Evolutionary conservation across 495 filamentous ascomycete species (phyloP).

Genomic region (Melanomma pulvis-pyrius): DNA sequence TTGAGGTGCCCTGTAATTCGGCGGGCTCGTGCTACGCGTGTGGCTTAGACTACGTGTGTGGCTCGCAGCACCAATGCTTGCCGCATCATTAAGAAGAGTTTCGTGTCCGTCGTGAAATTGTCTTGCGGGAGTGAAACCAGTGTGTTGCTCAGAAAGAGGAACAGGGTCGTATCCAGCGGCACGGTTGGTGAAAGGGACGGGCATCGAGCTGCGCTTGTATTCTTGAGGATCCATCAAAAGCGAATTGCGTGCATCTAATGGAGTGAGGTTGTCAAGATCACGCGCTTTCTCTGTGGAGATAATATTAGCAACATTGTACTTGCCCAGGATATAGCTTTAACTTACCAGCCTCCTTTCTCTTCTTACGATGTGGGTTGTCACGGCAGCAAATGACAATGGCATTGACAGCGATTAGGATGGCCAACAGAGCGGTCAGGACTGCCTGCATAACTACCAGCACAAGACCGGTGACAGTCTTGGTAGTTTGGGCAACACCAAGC

Average conservation of each 20-base stretch:
- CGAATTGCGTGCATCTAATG: slow-evolving; percentile 87
- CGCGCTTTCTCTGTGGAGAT: slow-evolving; percentile 70
- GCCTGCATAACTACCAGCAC: slow-evolving; percentile 89
- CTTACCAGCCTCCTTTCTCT: slow-evolving; percentile 83
- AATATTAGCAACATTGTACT: slow-evolving; percentile 3
- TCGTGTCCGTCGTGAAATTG: slow-evolving; percentile 20
- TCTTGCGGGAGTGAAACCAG: slow-evolving; percentile 5
- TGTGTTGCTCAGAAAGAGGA: slow-evolving; percentile 34
- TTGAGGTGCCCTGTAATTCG: slow-evolving; percentile 24
- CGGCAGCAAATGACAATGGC: slow-evolving; percentile 78
- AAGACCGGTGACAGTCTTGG: slow-evolving; percentile 91
- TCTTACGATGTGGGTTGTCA: slow-evolving; percentile 85
- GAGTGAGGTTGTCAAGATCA: slow-evolving; percentile 84
- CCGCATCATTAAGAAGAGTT: slow-evolving; percentile 33
- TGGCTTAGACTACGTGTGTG: slow-evolving; percentile 14
- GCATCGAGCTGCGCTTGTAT: slow-evolving; percentile 39
- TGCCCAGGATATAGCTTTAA: slow-evolving; percentile 30
- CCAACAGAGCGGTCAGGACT: slow-evolving; percentile 77
- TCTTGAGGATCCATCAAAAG: slow-evolving; percentile 64
- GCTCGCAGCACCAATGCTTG: slow-evolving; percentile 24
- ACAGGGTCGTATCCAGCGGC: slow-evolving; percentile 44
- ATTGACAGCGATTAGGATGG: slow-evolving; percentile 88
- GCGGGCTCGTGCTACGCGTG: slow-evolving; percentile 22
- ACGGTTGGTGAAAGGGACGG: slow-evolving; percentile 26
- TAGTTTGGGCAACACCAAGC: slow-evolving; percentile 86